These are phyloP conservation scores for Diaporthe eres DNA, from an alignment of 2,329 filamentous ascomycete species.

Conservation along the genomic window DNA sequence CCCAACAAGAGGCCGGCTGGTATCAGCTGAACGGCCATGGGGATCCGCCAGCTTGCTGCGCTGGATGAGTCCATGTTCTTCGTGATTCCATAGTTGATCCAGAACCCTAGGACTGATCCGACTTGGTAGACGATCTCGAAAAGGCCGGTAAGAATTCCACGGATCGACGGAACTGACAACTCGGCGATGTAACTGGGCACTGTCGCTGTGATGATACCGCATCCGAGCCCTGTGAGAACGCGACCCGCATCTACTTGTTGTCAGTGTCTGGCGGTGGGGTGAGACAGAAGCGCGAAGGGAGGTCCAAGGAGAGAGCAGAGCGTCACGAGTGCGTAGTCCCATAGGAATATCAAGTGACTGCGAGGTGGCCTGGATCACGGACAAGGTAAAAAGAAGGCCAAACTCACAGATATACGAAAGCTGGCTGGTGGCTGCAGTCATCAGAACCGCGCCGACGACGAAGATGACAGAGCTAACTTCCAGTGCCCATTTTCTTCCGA, in stretches of 20 bases:
- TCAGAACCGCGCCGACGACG: slow-evolving; percentile 59
- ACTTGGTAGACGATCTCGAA: slow-evolving; percentile 68
- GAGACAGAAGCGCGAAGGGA: slow-evolving; percentile 58
- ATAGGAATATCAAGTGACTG: neutral
- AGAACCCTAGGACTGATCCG: slow-evolving; percentile 66
- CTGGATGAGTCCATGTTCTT: slow-evolving; percentile 53
- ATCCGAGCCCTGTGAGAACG: slow-evolving; percentile 69
- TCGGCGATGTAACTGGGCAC: slow-evolving; percentile 77
- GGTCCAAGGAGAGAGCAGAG: neutral
- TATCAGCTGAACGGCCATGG: slow-evolving; percentile 62
- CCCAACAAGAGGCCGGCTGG: slow-evolving; percentile 59
- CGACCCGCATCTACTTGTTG: slow-evolving; percentile 69
- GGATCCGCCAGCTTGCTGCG: slow-evolving; percentile 61
- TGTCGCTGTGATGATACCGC: slow-evolving; percentile 70
- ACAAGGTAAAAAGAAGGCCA: slow-evolving; percentile 52
- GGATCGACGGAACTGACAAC: slow-evolving; percentile 69
- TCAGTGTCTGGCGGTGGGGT: slow-evolving; percentile 61
- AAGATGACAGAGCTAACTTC: slow-evolving; percentile 61
- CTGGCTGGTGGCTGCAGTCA: slow-evolving; percentile 57
- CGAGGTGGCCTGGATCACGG: neutral
- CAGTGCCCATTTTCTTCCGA: slow-evolving; percentile 66
- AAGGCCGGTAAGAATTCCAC: slow-evolving; percentile 70
- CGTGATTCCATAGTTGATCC: slow-evolving; percentile 62
- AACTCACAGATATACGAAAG: slow-evolving; percentile 60
- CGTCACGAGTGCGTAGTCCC: neutral